Evolutionary conservation across 2,329 filamentous ascomycete genomes (phyloP).

Genomic region (Colletotrichum viniferum): DNA sequence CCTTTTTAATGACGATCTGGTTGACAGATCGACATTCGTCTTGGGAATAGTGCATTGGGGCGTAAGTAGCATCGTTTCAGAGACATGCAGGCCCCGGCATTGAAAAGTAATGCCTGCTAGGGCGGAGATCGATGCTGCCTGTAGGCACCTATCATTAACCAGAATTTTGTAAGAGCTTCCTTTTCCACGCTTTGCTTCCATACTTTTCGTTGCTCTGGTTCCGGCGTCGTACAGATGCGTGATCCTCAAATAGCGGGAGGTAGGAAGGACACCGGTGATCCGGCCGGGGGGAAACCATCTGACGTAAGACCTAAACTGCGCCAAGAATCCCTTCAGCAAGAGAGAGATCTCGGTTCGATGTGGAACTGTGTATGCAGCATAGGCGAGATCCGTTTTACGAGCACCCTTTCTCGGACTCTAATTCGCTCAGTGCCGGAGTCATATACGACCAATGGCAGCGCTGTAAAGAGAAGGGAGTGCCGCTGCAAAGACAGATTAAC

Average conservation of each 20-base stretch:
- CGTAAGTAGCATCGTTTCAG: neutral
- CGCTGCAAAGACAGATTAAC: neutral
- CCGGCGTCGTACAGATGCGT: neutral
- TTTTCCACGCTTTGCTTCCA: neutral
- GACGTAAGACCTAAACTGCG: neutral
- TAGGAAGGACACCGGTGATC: neutral
- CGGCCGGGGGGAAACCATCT: neutral
- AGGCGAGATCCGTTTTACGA: neutral
- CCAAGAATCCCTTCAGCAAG: neutral
- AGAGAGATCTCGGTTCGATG: neutral
- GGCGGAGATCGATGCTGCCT: neutral
- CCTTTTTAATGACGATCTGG: neutral
- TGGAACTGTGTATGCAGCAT: neutral
- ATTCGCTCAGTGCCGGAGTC: neutral
- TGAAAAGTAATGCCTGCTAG: neutral
- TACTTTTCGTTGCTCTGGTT: neutral
- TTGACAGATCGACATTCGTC: neutral
- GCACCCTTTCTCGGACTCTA: neutral
- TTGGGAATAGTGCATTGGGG: neutral
- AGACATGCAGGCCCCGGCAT: neutral
- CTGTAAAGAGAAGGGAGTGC: neutral
- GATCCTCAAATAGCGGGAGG: neutral
- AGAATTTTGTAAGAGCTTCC: neutral
- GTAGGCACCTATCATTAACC: neutral
- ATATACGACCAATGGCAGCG: neutral